Evolutionary conservation across 2,329 filamentous ascomycete genomes (phyloP), one percentile per base, ranked within the genome.

Genomic region (Dactylonectria estremocensis): DNA sequence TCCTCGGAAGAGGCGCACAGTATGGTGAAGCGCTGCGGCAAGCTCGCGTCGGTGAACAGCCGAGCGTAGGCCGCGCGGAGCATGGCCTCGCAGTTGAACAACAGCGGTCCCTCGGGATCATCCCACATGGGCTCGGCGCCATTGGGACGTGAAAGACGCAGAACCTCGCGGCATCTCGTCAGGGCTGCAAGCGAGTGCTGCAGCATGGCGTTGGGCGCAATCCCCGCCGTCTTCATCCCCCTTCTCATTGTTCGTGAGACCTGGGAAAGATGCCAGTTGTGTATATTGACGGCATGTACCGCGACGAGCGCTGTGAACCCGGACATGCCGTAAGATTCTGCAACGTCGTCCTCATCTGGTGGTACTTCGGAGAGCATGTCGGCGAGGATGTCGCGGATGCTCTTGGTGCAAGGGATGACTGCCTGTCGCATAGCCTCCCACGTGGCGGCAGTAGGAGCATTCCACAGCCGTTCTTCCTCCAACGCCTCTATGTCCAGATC

Each of bases 71-170:
- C 50, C 0, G 18, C 28, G 4, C 28, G 50, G 10, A 54, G 50
- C 50, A 54, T 54, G 28, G 50, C 28, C 50, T 54, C 28, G 11
- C 50, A 54, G 28, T 54, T 54, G 50, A 54, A 54, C 16, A 37
- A 16, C 16, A 54, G 28, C 22, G 46, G 46, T 10, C 46, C 46
- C 22, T 49, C 22, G 3, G 46, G 46, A 49, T 49, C 46, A 13
- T 49, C 46, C 46, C 46, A 49, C 46, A 49, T 49, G 46, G 46
- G 46, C 22, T 49, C 46, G 5, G 22, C 46, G 22, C 46, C 46
- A 13, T 54, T 2, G 8, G 28, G 50, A 13, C 33, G 28, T 7
- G 50, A 35, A n/a, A 35, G 33, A 10, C 50, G 28, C 50, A 54
- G 50, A 5, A 54, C 28, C 50, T 54, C 50, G 28, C 6, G 50